Conservation (phyloP, 768 basidiomycete genomes). For the Xerocomus spinulosus region DNA sequence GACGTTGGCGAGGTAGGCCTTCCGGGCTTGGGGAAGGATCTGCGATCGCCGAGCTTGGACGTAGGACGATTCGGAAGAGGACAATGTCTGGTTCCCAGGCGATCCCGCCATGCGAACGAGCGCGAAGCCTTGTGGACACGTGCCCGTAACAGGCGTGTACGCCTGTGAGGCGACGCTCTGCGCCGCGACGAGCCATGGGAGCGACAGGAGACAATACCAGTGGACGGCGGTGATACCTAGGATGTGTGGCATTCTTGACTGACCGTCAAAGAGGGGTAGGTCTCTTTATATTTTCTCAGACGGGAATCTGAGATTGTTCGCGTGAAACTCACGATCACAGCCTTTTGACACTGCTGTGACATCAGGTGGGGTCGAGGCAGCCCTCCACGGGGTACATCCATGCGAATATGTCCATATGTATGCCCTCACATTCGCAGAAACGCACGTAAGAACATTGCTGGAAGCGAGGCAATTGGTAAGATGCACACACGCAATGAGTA, state of each 20-base stretch:
- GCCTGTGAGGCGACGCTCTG: constrained; percentile 24
- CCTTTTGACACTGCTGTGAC: too few species aligned
- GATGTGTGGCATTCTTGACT: neutral
- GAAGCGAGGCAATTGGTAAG: too few species aligned
- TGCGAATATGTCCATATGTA: too few species aligned
- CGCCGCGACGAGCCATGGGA: constrained; percentile 12
- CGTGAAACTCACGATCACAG: too few species aligned
- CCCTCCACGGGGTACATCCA: too few species aligned
- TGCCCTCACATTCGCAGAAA: too few species aligned
- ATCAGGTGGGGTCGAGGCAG: too few species aligned
- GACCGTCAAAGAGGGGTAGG: neutral
- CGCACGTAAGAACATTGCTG: too few species aligned
- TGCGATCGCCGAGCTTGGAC: constrained; percentile 30
- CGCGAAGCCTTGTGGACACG: constrained; percentile 22
- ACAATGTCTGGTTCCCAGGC: constrained; percentile 32
- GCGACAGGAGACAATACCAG: constrained; percentile 13
- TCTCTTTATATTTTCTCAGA: too few species aligned
- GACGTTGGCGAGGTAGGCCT: constrained; percentile 36
- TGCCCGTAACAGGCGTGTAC: constrained; percentile 19
- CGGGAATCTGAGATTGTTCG: too few species aligned
- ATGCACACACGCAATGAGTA: too few species aligned
- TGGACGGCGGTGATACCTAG: neutral
- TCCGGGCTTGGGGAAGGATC: constrained; percentile 39
- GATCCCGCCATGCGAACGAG: constrained; percentile 30
- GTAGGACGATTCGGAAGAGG: constrained; percentile 35